phyloP scores from a whole-genome alignment of 2,329 filamentous ascomycete species.

The Hymenotorrendiella dingleyae region DNA sequence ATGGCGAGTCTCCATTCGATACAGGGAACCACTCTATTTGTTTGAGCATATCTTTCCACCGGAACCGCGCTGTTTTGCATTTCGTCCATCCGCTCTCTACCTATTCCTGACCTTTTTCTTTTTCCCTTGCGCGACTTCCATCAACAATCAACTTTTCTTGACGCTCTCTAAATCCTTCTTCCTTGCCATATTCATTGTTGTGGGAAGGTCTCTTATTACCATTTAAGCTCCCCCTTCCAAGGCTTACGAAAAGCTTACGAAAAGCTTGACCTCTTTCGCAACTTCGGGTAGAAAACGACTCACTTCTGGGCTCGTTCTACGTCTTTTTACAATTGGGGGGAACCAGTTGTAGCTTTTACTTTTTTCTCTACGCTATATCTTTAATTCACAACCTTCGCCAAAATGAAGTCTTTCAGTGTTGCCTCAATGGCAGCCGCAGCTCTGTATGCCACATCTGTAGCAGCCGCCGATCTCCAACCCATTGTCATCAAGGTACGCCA shows the following conservation, averaged over 20 bases:
- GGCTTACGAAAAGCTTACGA: too few relatives aligned
- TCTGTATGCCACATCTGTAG: constrained; percentile 42
- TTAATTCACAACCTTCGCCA: constrained; percentile 24
- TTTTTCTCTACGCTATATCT: neutral
- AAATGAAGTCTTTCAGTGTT: constrained; percentile 48
- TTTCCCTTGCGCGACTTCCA: neutral
- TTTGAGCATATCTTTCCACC: constrained; percentile 6
- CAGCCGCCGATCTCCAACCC: constrained; percentile 50
- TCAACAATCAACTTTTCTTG: neutral
- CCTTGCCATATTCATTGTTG: too few relatives aligned
- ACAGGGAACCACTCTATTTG: constrained; percentile 3
- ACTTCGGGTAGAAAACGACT: too few relatives aligned
- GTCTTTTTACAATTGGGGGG: too few relatives aligned
- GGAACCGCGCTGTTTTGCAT: neutral
- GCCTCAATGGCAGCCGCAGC: constrained; percentile 36
- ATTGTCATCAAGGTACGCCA: constrained; percentile 40
- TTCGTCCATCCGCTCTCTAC: neutral
- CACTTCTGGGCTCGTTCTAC: too few relatives aligned
- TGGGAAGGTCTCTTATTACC: too few relatives aligned
- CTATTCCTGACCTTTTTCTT: neutral
- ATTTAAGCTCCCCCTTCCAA: too few relatives aligned
- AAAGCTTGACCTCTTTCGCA: too few relatives aligned
- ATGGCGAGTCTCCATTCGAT: neutral
- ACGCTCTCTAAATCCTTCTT: neutral
- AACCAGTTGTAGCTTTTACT: too few relatives aligned